Conservation (phyloP, 345 rosid genomes). For the Gynandropsis gynandra region DNA sequence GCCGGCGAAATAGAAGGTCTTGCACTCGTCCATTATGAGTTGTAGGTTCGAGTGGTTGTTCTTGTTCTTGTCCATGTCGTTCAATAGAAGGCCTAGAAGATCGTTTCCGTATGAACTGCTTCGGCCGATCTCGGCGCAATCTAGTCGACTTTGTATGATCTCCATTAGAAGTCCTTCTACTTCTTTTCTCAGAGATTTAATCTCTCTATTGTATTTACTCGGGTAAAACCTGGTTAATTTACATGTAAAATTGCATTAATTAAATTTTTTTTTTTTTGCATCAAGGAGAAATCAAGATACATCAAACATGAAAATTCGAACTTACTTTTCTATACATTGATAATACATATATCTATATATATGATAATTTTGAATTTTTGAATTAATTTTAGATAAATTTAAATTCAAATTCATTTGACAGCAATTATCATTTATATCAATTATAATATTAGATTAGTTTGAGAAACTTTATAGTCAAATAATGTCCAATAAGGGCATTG, state of each 20-base stretch:
- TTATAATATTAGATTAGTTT: no score
- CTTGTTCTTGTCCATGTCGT: constrained; percentile 58
- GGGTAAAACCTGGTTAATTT: constrained; percentile 60
- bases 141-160: constrained; percentile 74
- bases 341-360: no score
- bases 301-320: no score
- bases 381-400: no score
- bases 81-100: constrained; percentile 65
- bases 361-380: no score
- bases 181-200: constrained; percentile 63
- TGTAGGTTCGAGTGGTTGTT: constrained; percentile 43
- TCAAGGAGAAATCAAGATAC: constrained; percentile 1
- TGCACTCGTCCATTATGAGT: constrained; percentile 93
- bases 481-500: no score
- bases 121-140: constrained; percentile 69
- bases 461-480: no score
- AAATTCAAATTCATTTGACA: no score
- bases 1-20: constrained; percentile 94
- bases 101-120: constrained; percentile 77
- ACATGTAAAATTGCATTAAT: constrained; percentile 4
- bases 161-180: constrained; percentile 76
- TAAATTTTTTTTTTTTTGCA: background rate
- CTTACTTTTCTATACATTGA: no score
- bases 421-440: no score
- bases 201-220: constrained; percentile 76